Evolutionary conservation across 1,284 basidiomycete species (phyloP).

Genomic region (Flammula alnicola): DNA sequence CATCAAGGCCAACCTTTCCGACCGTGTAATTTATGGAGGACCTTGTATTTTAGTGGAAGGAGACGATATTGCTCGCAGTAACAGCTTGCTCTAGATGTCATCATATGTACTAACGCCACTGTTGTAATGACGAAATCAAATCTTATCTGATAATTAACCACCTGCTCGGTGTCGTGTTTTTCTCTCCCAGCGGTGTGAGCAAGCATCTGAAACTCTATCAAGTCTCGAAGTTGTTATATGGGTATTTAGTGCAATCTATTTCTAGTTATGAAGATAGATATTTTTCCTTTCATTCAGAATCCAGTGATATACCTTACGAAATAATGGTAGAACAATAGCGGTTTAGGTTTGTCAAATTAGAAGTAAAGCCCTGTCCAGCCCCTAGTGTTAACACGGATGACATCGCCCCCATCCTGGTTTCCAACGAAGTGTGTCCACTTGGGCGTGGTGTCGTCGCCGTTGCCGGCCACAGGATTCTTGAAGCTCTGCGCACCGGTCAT

Average conservation of each 20-base stretch:
- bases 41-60: conserved; percentile 77
- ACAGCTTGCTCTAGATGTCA: conserved; percentile 20
- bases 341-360: conserved; percentile 27
- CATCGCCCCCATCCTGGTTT: conserved; percentile 49
- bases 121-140: neutral
- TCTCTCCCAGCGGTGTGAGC: too few relatives aligned
- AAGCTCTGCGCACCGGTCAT: conserved; percentile 37
- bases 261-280: too few relatives aligned
- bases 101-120: too few relatives aligned
- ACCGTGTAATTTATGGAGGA: conserved; percentile 73
- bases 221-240: too few relatives aligned
- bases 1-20: conserved; percentile 54
- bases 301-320: conserved; percentile 2
- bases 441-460: conserved; percentile 27
- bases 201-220: too few relatives aligned
- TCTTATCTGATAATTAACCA: too few relatives aligned
- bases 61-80: conserved; percentile 47
- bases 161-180: too few relatives aligned
- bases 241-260: too few relatives aligned
- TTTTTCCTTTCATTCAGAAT: too few relatives aligned
- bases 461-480: conserved; percentile 18
- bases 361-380: conserved; percentile 63
- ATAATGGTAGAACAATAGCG: neutral
- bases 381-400: conserved; percentile 45
- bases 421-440: conserved; percentile 52